These are phyloP conservation scores for Hypoxylon rubiginosum DNA, from an alignment of 2,329 filamentous ascomycete species.

Conservation along the genomic window DNA sequence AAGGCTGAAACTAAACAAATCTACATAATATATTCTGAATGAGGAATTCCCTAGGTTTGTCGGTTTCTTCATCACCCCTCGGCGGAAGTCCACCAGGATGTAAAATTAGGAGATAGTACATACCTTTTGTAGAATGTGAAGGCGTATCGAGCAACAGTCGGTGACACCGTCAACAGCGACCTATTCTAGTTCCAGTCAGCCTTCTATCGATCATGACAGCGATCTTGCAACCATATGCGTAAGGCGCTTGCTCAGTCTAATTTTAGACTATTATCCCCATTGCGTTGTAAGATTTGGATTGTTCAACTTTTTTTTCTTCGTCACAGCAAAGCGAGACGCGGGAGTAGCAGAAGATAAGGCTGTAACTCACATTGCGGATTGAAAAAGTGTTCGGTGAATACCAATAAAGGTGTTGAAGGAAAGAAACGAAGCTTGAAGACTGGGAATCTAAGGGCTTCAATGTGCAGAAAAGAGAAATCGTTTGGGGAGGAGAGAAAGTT, in stretches of 20 bases:
- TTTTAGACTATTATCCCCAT: conserved; percentile 70
- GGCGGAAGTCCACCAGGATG: conserved; percentile 37
- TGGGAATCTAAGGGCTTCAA: conserved; percentile 5
- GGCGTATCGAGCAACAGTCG: background rate
- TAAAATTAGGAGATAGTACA: conserved; percentile 45
- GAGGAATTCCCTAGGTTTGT: conserved; percentile 75
- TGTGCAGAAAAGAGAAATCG: conserved; percentile 7
- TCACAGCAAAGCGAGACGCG: conserved; percentile 55
- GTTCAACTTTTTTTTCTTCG: conserved; percentile 63
- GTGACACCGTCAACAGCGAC: conserved; percentile 5
- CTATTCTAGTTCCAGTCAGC: conserved; percentile 36
- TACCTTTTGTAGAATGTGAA: conserved; percentile 60
- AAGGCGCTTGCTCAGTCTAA: conserved; percentile 66
- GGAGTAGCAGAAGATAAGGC: background rate
- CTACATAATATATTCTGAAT: conserved; percentile 76
- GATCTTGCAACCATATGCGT: background rate
- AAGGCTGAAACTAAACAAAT: conserved; percentile 78
- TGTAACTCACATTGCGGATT: conserved; percentile 20
- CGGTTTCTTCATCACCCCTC: conserved; percentile 71
- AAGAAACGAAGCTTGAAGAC: background rate
- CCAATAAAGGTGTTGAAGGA: background rate
- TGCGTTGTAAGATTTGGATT: conserved; percentile 73
- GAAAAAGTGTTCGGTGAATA: conserved; percentile 7
- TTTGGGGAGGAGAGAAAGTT: conserved; percentile 11
- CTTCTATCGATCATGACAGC: background rate